Conservation (phyloP, 2,329 filamentous ascomycete genomes). For the Teratosphaeriaceae sp. region DNA sequence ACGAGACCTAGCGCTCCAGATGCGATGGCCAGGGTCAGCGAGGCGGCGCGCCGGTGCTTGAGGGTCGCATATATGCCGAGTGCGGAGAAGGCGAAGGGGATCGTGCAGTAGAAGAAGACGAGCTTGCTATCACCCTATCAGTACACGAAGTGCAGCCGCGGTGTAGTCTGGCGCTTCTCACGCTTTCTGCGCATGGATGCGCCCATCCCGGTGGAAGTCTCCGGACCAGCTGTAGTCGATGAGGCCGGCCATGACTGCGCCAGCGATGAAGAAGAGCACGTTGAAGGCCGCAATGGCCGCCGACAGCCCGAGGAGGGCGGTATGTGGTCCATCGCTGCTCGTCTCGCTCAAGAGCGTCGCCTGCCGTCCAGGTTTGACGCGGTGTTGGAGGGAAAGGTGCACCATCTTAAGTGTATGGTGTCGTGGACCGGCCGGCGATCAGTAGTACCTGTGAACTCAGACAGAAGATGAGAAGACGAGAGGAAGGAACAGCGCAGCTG, state of each 20-base stretch:
- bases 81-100: constrained; percentile 2
- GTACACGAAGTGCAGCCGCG: background rate
- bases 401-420: too few species aligned
- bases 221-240: constrained; percentile 1
- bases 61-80: constrained; percentile 1
- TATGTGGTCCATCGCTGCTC: background rate
- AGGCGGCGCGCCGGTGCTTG: background rate
- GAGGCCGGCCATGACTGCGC: background rate
- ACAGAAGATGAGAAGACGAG: background rate
- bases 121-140: background rate
- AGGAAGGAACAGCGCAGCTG: background rate
- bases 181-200: background rate
- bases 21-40: background rate
- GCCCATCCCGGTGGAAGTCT: constrained; percentile 1
- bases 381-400: constrained; percentile 4
- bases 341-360: background rate
- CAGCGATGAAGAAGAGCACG: constrained; percentile 2
- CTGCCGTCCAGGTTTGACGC: constrained; percentile 1
- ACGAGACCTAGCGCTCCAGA: background rate
- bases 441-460: too few species aligned
- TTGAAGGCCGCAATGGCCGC: constrained; percentile 1
- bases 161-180: background rate
- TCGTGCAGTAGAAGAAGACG: constrained; percentile 7
- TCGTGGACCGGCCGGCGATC: too few species aligned
- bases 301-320: background rate